Percentiles rank a stretch among this genome's conserved stretches.
phyloP scores from a whole-genome alignment of 2,329 filamentous ascomycete genomes.

The Colletotrichum gloeosporioides region DNA sequence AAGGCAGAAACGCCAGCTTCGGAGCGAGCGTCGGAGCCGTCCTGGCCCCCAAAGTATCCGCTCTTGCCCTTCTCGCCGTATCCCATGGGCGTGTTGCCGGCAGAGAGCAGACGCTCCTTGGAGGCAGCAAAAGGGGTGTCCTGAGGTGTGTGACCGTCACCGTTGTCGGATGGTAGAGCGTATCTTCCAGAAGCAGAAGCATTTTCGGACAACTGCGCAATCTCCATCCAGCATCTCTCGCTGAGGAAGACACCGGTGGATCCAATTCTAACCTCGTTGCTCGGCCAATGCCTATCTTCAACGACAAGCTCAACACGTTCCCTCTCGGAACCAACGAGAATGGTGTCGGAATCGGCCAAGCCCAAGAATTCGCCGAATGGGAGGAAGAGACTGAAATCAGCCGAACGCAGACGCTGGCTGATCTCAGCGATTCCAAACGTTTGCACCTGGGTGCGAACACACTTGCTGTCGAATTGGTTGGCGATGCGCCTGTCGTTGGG shows the following conservation, averaged over 20 bases:
- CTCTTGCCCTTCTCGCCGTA: slow-evolving; percentile 78
- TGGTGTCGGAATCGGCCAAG: slow-evolving; percentile 80
- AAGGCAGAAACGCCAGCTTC: slow-evolving; percentile 93
- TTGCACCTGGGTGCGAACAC: slow-evolving; percentile 91
- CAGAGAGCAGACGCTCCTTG: slow-evolving; percentile 63
- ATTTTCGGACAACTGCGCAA: slow-evolving; percentile 76
- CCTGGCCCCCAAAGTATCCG: slow-evolving; percentile 78
- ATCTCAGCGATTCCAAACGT: slow-evolving; percentile 97
- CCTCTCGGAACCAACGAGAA: slow-evolving; percentile 88
- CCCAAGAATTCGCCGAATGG: slow-evolving; percentile 96
- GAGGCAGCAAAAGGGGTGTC: slow-evolving; percentile 67
- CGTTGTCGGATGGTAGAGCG: slow-evolving; percentile 62
- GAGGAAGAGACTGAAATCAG: slow-evolving; percentile 94
- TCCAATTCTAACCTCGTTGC: slow-evolving; percentile 88
- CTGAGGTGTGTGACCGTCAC: slow-evolving; percentile 65
- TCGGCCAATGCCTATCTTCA: slow-evolving; percentile 90
- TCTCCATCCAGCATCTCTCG: slow-evolving; percentile 93
- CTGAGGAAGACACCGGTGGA: slow-evolving; percentile 95
- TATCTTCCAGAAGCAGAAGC: slow-evolving; percentile 60
- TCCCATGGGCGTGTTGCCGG: slow-evolving; percentile 61
- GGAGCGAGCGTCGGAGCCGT: slow-evolving; percentile 83
- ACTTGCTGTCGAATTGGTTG: slow-evolving; percentile 99
- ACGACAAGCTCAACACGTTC: slow-evolving; percentile 93
- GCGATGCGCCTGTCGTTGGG: slow-evolving; percentile 96
- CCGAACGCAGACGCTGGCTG: slow-evolving; percentile 88